Base-by-base conservation (phyloP, 1,139 yeast species). In the Candida sanyaensis region DNA sequence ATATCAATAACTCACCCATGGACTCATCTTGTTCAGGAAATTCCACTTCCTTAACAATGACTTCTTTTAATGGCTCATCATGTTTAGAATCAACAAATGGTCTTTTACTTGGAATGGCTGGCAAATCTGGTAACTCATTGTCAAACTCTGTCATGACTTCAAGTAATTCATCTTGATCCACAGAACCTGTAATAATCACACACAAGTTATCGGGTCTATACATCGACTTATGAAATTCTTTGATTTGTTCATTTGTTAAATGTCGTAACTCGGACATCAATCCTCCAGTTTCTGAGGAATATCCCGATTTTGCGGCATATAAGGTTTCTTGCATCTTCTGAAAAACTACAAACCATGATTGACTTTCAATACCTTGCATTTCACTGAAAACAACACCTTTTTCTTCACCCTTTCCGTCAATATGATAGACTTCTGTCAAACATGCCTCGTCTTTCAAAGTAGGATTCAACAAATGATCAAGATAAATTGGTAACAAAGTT, bases 381-480 rank as follows among this genome's bases (percentile, higher is more conserved):
- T 95, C 99, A 50, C 96, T 87, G 64, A 88, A 95, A 3, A 95
- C 99, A 36, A 95, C 99, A 53, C 99, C 99, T 62, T 90, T 90
- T 59, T 95, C 99, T 53, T 86, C 84, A 26, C 90, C 97, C 12
- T 82, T 77, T 1, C 96, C 97, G 61, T 93, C 98, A 46, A 93
- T 80, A 64, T 95, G 98, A 63, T 90, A 90, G 6, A 95, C 99
- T 61, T 95, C 99, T 1, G 99, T 93, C 48, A 87, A 71, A 59
- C 96, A 93, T 0, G 96, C 96, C 47, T 84, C 89, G 59, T 91
- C 96, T 0, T 96, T 87, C 49, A 95, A 69, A 0, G 96, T 89
- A 1, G 99, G 98, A 56, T 84, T 67, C 45, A 92, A 66, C 36
- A 95, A 69, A 63, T 93, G 99, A 60, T 95, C 98, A 57, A 95